phyloP scores from a whole-genome alignment of 345 rosid genomes.

The Schrenkiella parvula region DNA sequence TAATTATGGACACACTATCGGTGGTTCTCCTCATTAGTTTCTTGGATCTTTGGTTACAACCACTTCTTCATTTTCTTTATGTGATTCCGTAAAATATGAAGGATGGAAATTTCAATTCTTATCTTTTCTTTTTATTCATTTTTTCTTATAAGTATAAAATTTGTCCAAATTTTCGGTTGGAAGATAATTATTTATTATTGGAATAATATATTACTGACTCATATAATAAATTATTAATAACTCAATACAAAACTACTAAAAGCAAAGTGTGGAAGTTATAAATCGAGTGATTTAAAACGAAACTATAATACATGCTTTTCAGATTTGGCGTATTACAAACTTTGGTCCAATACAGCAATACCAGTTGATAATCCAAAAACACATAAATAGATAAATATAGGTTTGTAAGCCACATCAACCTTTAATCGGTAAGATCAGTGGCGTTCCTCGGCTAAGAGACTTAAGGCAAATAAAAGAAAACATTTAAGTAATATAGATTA shows the following conservation, averaged over 20 bases:
- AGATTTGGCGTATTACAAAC: too few species aligned
- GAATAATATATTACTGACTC: not conserved
- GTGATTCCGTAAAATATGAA: not conserved
- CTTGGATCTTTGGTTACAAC: slow-evolving; percentile 19
- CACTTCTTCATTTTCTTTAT: slow-evolving; percentile 5
- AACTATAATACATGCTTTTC: too few species aligned
- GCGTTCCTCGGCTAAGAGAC: too few species aligned
- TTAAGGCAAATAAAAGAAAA: too few species aligned
- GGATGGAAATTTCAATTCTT: not conserved
- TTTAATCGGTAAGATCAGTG: not conserved
- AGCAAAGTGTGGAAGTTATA: too few species aligned
- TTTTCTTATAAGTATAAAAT: not conserved
- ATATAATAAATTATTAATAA: not conserved
- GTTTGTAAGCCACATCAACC: not conserved
- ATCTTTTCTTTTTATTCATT: not conserved
- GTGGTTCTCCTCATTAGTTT: slow-evolving; percentile 18
- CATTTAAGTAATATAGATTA: too few species aligned
- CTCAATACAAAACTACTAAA: too few species aligned
- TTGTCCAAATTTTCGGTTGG: not conserved
- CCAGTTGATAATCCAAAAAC: too few species aligned
- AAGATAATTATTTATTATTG: not conserved
- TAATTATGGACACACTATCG: slow-evolving; percentile 27
- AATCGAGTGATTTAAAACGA: too few species aligned
- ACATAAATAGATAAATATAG: not conserved
- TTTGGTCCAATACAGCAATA: too few species aligned